phyloP scores from a whole-genome alignment of 208 protist species.

The Tetramitus jugosus region DNA sequence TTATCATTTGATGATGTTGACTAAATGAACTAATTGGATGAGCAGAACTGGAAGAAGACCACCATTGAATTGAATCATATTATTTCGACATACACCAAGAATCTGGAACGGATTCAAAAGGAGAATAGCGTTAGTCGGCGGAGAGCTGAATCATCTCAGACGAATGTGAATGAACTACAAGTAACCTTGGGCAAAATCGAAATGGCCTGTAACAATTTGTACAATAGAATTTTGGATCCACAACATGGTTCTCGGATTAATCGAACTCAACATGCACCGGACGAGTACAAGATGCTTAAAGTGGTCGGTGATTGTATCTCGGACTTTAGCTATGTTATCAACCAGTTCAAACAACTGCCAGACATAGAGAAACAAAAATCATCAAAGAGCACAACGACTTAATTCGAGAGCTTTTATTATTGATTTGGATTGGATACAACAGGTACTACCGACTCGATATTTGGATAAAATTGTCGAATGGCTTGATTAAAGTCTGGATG shows the following conservation, averaged over 20 bases:
- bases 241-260: background rate
- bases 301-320: background rate
- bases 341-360: too few relatives aligned
- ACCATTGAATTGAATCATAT: constrained; percentile 5
- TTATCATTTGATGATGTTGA: too few relatives aligned
- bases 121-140: background rate
- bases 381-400: background rate
- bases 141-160: background rate
- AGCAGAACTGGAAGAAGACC: background rate
- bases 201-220: constrained; percentile 3
- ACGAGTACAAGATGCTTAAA: background rate
- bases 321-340: background rate
- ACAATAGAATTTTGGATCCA: background rate
- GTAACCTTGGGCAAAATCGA: background rate
- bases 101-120: background rate
- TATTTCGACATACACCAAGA: background rate
- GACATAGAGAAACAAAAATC: background rate
- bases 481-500: too few relatives aligned
- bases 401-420: background rate
- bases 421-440: background rate
- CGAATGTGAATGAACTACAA: too few relatives aligned
- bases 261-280: background rate
- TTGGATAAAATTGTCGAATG: too few relatives aligned
- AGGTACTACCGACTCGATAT: too few relatives aligned
- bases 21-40: background rate